Base-by-base conservation (phyloP, 176 grass and related monocot species). In the Thalia dealbata region DNA sequence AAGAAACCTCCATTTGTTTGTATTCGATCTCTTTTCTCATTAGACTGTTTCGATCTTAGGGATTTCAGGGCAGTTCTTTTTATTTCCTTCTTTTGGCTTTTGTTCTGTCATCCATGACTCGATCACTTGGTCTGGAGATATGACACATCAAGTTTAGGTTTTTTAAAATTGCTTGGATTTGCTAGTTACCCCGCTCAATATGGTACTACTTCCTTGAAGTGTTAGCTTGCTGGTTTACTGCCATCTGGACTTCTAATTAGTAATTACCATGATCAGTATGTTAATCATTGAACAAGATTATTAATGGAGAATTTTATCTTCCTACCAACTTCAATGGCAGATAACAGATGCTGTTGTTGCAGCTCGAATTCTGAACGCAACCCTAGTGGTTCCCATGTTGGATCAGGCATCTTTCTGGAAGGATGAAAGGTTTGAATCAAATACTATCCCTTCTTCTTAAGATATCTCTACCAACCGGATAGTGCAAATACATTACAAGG, bases 351-450 rank as follows among this genome's bases (percentile, higher is more conserved):
- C 79, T 78, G 90, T 99, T 79, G 83, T 99, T 61, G 90, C 87
- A 67, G 90, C 95, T 42, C 83, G 85, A 29, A 88, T 99, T 66
- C 79, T 99, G 71, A 95, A 91, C 76, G 87, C 90, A 74, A 99
- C 90, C 75, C 95, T 99, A 67, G 83, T 95, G 19, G 81, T 99
- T 48, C 95, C 95, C 61, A 83, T 79, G 21, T 79, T 99, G 14
- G 95, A 99, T 73, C 82, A 88, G 83, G 80, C 82, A 83, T 99
- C 95, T 69, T 99, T 93, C 86, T 99, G 95, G 95, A 88, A 85
- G 42, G 95, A 99, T 59, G 83, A 60, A 24, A 99, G 95, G 95
- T 95, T 6, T 56, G 18, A 5, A 35, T 52, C 74, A 70, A 73
- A 24, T 22, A 12, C 65, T 63, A 11, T 63, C 18, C 3, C 18